Evolutionary conservation across 352 stramenopile species (phyloP), one percentile per base, ranked within the genome.

Genomic region (Phytopythium vexans): DNA sequence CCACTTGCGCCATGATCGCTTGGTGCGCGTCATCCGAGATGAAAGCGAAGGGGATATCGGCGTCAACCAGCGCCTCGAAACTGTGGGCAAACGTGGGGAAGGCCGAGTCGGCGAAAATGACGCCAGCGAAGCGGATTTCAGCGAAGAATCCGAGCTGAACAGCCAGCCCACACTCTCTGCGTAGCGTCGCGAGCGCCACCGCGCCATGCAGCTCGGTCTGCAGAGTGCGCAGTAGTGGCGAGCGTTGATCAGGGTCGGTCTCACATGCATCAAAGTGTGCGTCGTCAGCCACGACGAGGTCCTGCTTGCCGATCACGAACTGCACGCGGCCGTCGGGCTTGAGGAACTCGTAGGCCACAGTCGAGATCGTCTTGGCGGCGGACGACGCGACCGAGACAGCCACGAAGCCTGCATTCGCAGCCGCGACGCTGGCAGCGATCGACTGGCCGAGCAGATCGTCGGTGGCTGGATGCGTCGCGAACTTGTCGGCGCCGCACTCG

Each of bases 391-490:
- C 63, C 0, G 71, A 79, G 36, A 89, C 58, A 1, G 72, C 75
- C 6, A 87, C 41, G 51, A 83, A 87, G 16, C 78, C 78, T 16
- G 78, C 69, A 21, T 59, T 68, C 1, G 77, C 77, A 8, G 66
- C 63, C 8, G 64, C 58, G 35, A 75, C 72, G 11, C 67, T 71
- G 43, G 72, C 68, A 3, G 66, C 62, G 4, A 75, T 60, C 16
- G 77, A 83, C 16, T 51, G 49, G 12, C 60, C 56, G 4, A 72
- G 52, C 10, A 68, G 67, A 14, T 85, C 76, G 21, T 71, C 54
- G 5, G 58, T 55, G 8, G 66, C 45, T 8, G 74, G 70, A 44
- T 88, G 68, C 3, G 82, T 65, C 15, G 62, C 52, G 50, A 75
- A 88, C 41, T 71, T 76, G 14, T 75, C 64, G 27, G 53, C 52